phyloP scores from a whole-genome alignment of 2,329 filamentous ascomycete species.

The Sclerotinia subarctica region DNA sequence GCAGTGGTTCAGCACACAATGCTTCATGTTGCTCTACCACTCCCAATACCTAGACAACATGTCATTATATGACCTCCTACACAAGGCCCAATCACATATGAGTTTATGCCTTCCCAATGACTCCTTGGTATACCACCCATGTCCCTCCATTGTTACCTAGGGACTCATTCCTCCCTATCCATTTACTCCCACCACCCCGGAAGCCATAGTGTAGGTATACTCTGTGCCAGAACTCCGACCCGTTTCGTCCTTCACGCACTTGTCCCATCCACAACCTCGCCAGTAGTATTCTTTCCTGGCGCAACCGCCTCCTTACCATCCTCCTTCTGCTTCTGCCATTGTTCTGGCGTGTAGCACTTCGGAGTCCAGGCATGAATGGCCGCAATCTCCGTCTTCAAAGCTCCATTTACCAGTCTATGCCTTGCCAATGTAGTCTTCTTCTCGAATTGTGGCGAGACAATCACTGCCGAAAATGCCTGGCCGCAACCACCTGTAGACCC shows the following conservation, averaged over 20 bases:
- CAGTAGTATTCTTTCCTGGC: slow-evolving; percentile 37
- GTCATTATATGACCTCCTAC: not conserved
- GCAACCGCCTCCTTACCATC: slow-evolving; percentile 32
- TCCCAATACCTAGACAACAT: not conserved
- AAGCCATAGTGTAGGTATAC: slow-evolving; percentile 7
- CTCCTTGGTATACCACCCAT: not conserved
- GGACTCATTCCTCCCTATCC: not conserved
- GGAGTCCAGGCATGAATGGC: slow-evolving; percentile 76
- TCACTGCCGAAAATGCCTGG: slow-evolving; percentile 67
- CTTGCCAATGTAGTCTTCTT: slow-evolving; percentile 62
- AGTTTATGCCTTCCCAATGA: not conserved
- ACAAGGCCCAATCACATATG: slow-evolving; percentile 3
- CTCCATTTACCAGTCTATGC: slow-evolving; percentile 65
- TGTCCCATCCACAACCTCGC: slow-evolving; percentile 37
- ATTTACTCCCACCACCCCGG: not conserved
- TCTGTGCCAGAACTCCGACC: slow-evolving; percentile 4
- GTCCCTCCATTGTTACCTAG: not conserved
- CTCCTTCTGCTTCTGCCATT: slow-evolving; percentile 64
- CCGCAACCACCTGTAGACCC: slow-evolving; percentile 60
- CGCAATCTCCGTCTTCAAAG: slow-evolving; percentile 67
- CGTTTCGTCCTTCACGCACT: slow-evolving; percentile 29
- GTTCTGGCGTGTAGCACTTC: slow-evolving; percentile 70
- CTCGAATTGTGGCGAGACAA: slow-evolving; percentile 59
- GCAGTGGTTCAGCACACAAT: not conserved
- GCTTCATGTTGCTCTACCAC: not conserved